phyloP scores from a whole-genome alignment of 73 alveolate species.

The Paramecium octaurelia region DNA sequence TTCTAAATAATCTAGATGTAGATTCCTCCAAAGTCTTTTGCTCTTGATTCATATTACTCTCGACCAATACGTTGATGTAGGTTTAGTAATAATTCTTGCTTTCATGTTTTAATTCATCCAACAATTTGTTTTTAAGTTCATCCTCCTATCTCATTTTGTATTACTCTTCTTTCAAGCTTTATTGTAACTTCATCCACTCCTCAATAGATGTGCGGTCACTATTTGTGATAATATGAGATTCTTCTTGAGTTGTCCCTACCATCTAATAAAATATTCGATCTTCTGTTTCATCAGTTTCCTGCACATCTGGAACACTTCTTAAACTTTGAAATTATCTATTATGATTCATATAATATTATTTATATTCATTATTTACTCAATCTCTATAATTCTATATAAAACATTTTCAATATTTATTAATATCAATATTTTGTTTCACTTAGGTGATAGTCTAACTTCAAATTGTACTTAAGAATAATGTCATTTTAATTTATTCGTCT shows the following conservation, averaged over 20 bases:
- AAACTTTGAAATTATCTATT: not conserved
- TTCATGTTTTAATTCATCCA: not conserved
- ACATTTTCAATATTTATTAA: not conserved
- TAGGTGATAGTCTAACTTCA: not conserved
- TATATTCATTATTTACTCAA: not conserved
- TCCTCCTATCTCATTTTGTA: not conserved
- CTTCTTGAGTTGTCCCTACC: not conserved
- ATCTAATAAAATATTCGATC: not conserved
- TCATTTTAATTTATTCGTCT: not conserved
- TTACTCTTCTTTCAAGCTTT: not conserved
- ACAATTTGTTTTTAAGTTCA: not conserved
- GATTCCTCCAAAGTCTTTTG: not conserved
- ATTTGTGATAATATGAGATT: not conserved
- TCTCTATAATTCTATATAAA: not conserved
- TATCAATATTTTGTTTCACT: not conserved
- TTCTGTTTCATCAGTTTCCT: not conserved
- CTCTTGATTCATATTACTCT: not conserved
- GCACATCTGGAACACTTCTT: not conserved
- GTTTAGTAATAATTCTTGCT: not conserved
- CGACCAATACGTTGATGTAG: constrained; percentile 7
- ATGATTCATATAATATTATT: not conserved
- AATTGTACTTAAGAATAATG: not conserved
- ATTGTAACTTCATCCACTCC: not conserved
- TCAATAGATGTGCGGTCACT: not conserved
- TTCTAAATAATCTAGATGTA: not conserved